Conservation (phyloP, 2,329 filamentous ascomycete genomes). For the Penicillium sp. region DNA sequence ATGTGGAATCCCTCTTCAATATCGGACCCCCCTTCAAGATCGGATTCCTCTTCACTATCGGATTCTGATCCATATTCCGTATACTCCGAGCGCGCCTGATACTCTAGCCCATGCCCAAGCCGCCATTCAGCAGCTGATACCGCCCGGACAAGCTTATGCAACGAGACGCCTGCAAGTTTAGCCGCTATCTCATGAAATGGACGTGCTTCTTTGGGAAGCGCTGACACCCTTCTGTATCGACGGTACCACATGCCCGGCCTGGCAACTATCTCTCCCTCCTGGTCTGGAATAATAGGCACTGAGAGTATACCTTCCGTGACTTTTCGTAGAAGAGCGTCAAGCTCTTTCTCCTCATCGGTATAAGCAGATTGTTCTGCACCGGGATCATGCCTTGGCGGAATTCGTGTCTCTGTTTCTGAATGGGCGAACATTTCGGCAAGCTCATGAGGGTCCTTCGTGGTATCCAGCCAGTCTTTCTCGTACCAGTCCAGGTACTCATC, state of each 20-base stretch:
- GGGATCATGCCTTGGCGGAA: constrained; percentile 3
- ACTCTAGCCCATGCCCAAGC: constrained; percentile 42
- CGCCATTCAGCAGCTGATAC: constrained; percentile 53
- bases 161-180: constrained; percentile 50
- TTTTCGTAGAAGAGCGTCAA: constrained; percentile 42
- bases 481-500: constrained; percentile 82
- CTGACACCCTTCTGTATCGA: constrained; percentile 49
- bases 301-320: constrained; percentile 46
- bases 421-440: constrained; percentile 48
- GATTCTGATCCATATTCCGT: constrained; percentile 12
- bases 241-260: constrained; percentile 54
- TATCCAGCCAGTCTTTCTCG: constrained; percentile 60
- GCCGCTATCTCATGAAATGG: constrained; percentile 55
- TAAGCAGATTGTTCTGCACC: constrained; percentile 3
- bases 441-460: constrained; percentile 28
- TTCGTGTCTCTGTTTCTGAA: constrained; percentile 21
- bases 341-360: constrained; percentile 24
- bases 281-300: constrained; percentile 39
- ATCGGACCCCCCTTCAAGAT: background rate
- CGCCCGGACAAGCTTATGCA: constrained; percentile 52
- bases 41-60: constrained; percentile 4
- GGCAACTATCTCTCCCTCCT: constrained; percentile 32
- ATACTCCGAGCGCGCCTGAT: constrained; percentile 34
- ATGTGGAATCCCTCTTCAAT: no score
- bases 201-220: constrained; percentile 48